A percentile compares a stretch with the other conserved stretches of the same genome.
These are phyloP conservation scores for Sphagnum fallax DNA, from an alignment of 228 moss, liverwort and hornwort species.

Conservation along the genomic window DNA sequence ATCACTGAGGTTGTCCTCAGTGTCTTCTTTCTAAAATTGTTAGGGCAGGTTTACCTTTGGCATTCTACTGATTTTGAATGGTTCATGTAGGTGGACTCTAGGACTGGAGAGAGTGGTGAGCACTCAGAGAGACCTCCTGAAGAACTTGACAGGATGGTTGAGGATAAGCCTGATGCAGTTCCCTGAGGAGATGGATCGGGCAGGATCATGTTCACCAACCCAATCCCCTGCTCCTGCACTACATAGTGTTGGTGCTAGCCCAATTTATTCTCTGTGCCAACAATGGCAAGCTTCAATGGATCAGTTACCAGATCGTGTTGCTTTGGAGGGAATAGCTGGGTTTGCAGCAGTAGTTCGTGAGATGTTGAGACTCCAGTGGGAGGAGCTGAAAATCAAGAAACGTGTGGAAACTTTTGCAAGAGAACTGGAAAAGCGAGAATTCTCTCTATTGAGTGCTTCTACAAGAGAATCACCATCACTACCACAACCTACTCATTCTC, in stretches of 20 bases:
- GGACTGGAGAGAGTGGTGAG: constrained; percentile 33
- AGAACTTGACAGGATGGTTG: constrained; percentile 58
- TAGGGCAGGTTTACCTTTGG: too few species aligned
- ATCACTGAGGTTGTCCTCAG: too few species aligned
- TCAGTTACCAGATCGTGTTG: constrained; percentile 55
- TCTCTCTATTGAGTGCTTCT: constrained; percentile 16
- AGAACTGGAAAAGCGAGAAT: constrained; percentile 38
- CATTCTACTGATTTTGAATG: too few species aligned
- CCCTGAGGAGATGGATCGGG: constrained; percentile 37
- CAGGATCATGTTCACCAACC: constrained; percentile 29
- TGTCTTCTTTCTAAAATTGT: too few species aligned
- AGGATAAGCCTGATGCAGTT: constrained; percentile 65
- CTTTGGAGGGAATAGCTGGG: constrained; percentile 52
- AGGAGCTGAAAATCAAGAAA: constrained; percentile 52
- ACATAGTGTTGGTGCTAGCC: constrained; percentile 14
- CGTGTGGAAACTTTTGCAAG: constrained; percentile 32
- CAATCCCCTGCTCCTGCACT: constrained; percentile 32
- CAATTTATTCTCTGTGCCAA: constrained; percentile 51
- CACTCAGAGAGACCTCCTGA: constrained; percentile 55
- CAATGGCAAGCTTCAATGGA: constrained; percentile 61
- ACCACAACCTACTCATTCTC: constrained; percentile 3
- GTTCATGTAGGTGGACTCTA: constrained; percentile 34
- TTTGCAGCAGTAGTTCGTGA: constrained; percentile 63
- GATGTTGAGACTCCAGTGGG: constrained; percentile 62
- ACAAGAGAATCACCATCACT: constrained; percentile 29